phyloP scores from a whole-genome alignment of 305 asterid genomes.

The Ilex paraguariensis region DNA sequence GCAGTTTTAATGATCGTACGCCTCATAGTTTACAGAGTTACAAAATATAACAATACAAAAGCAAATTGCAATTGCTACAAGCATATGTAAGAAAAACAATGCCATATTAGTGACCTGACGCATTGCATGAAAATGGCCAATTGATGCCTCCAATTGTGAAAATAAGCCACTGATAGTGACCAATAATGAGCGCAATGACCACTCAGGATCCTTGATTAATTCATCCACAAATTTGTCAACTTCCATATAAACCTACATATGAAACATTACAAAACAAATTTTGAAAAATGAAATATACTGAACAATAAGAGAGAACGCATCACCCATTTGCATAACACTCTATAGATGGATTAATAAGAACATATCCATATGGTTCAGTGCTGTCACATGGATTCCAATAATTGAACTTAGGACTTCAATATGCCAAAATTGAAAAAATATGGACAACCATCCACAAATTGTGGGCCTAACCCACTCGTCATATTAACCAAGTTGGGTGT shows the following conservation, averaged over 20 bases:
- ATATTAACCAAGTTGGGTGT: background rate
- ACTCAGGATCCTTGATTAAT: slow-evolving; percentile 65
- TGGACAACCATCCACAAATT: background rate
- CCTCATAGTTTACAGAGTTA: background rate
- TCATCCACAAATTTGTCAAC: slow-evolving; percentile 72
- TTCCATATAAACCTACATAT: slow-evolving; percentile 68
- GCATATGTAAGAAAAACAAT: background rate
- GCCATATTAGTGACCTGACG: slow-evolving; percentile 46
- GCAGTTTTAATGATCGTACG: background rate
- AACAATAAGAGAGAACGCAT: background rate
- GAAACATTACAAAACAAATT: slow-evolving; percentile 17
- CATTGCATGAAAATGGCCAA: slow-evolving; percentile 77
- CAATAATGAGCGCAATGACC: slow-evolving; percentile 60
- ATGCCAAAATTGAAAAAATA: background rate
- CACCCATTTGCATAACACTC: too few relatives aligned
- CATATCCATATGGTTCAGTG: too few relatives aligned
- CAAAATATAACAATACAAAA: background rate
- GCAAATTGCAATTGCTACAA: background rate
- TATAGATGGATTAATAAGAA: too few relatives aligned
- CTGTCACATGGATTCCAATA: too few relatives aligned
- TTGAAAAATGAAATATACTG: slow-evolving; percentile 6
- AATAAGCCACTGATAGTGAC: slow-evolving; percentile 64
- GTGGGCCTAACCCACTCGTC: background rate
- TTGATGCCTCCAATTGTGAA: slow-evolving; percentile 79
- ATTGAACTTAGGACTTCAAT: background rate